Conservation (phyloP, 1,284 basidiomycete genomes). For the Flammula alnicola region DNA sequence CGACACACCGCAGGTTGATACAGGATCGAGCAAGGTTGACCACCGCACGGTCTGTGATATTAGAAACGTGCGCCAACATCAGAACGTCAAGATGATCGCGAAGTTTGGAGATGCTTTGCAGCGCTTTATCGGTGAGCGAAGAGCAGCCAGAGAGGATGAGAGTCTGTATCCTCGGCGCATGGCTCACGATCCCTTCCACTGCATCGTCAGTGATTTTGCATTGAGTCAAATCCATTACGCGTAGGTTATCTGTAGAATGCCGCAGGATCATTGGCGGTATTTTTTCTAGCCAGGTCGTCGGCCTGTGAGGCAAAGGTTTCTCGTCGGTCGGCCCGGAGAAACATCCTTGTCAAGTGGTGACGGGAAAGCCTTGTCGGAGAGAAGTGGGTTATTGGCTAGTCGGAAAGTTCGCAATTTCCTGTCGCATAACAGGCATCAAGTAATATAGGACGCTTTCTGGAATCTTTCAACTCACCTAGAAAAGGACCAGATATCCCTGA, state of each 20-base stretch:
- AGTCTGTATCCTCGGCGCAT: slow-evolving; percentile 82
- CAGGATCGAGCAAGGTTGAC: slow-evolving; percentile 75
- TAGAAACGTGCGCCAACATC: slow-evolving; percentile 79
- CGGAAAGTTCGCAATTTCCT: slow-evolving; percentile 78
- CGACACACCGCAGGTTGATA: slow-evolving; percentile 78
- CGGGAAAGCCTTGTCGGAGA: slow-evolving; percentile 86
- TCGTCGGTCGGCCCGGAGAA: slow-evolving; percentile 36
- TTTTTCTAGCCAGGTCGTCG: slow-evolving; percentile 59
- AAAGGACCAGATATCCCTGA: slow-evolving; percentile 85
- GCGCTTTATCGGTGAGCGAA: slow-evolving; percentile 75
- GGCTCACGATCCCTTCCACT: slow-evolving; percentile 77
- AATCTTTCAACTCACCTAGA: slow-evolving; percentile 44
- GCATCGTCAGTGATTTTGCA: slow-evolving; percentile 82
- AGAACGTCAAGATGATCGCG: slow-evolving; percentile 83
- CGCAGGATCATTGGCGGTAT: slow-evolving; percentile 63
- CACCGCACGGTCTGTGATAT: slow-evolving; percentile 84
- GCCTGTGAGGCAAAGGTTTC: slow-evolving; percentile 57
- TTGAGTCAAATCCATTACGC: slow-evolving; percentile 78
- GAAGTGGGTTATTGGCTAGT: slow-evolving; percentile 69
- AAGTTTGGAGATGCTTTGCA: slow-evolving; percentile 74
- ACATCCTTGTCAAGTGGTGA: slow-evolving; percentile 36
- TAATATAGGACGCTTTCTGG: neutral
- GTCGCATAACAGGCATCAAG: neutral
- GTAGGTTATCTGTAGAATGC: slow-evolving; percentile 71
- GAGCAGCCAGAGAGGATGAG: slow-evolving; percentile 84